Evolutionary conservation across 208 protist species (phyloP), one percentile per base, ranked within the genome.

Genomic region (Balamuthia mandrillaris): DNA sequence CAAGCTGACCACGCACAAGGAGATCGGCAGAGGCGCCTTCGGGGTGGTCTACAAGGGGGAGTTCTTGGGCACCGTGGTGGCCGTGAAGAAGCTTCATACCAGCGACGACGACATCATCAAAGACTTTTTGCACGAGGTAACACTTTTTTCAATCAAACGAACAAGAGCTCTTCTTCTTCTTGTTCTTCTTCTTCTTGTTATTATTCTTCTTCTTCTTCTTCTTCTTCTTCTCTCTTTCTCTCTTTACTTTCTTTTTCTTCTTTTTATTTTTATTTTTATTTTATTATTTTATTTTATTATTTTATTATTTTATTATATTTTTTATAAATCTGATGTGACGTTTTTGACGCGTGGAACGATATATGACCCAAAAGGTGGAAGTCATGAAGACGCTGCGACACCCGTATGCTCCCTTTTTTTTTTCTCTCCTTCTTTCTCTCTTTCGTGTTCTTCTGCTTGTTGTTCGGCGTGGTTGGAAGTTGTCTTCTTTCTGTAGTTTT

Each of bases 11-110:
- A 14, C 54, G 2, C 66, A 77, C 44, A 33, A 45, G 3, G 66
- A 77, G 44, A 39, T 77, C 1, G 66, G 66, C 24, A 4, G 66
- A 3, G 66, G 66, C 7, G 66, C 66, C 37, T 77, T 77, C 39
- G 66, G 66, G 49, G 66, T 77, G 3, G 66, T 77, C 44, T 33
- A 77, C 66, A 77, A 77, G 18, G 66, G 66, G 29, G 54, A 77
- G 41, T 77, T 56, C 66, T 45, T 77, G 21, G 54, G 44, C 3
- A 77, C 66, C 24, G 54, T 45, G 35, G 66, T 77, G 29, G 66
- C 66, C 66, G 39, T 77, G 29, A 77, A 77, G 24, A 77, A 77
- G 66, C 66, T 77, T n/a, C 66, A 77, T 33, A n/a, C 49, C 18
- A 39, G 54, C 66, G 54, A 77, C 21, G 66, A 77, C 21, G 66